Evolutionary conservation across 768 basidiomycete species (phyloP), one percentile per base, ranked within the genome.

Genomic region (Phanerochaete sordida): DNA sequence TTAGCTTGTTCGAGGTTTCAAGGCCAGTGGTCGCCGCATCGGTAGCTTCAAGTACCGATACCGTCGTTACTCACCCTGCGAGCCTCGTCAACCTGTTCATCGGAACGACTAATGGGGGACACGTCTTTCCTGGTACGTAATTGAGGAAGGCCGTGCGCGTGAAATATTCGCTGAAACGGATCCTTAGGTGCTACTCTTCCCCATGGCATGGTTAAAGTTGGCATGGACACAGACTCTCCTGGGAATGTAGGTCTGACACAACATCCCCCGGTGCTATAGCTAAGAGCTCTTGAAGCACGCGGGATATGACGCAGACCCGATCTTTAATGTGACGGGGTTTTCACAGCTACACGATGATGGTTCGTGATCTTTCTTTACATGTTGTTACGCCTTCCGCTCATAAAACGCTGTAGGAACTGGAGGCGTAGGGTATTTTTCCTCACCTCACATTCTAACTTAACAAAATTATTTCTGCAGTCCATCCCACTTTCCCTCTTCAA

Each of bases 171-270:
- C 6, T 31, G 26, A 6, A 24, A 57, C 33, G 28, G 2, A 13
- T 47, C 13, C 3, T 26, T 3, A 84, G 85, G 86, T 45, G 85
- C 84, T 0, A 86, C 84, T 1, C 65, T 85, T 23, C 86, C 86
- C 1, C 85, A 87, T 70, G 85, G 86, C n/a, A 84, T 87, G 85
- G 78, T 82, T 16, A 88, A 88, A 72, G 79, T 74, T 1, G 86
- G 85, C 7, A 81, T 86, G 79, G 85, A 88, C 65, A 86, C 85
- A 0, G 83, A 87, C 64, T 84, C 84, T 13, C 82, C 84, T 2
- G 82, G 79, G 65, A 84, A 84, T 67, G 84, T 84, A 63, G 33
- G 76, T 68, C 5, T 5, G 12, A 7, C 16, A 8, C 28, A 24
- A 15, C n/a, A 21, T 26, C 8, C 11, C 23, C 30, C 19, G 12